A percentile compares a stretch with the other conserved stretches of the same genome.
Conservation (phyloP, 164 flowering plant species). For the Stephania yunnanensis region DNA sequence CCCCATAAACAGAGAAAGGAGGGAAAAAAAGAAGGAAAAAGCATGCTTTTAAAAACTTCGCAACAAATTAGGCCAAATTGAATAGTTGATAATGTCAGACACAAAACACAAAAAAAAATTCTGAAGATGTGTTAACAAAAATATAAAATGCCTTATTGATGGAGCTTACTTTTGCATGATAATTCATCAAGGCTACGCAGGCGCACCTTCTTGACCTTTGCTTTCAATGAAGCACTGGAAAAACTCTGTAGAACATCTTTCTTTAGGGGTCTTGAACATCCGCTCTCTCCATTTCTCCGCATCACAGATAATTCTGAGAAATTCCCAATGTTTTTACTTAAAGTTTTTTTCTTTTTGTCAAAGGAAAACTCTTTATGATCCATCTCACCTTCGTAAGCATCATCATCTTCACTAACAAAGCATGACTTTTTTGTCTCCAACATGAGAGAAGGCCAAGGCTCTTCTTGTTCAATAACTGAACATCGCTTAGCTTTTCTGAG, state of each 20-base stretch:
- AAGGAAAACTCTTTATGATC: slow-evolving; percentile 8
- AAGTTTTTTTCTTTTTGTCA: slow-evolving; percentile 15
- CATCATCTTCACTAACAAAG: slow-evolving; percentile 11
- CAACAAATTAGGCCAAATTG: neutral
- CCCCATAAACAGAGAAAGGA: neutral
- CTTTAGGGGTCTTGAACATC: slow-evolving; percentile 6
- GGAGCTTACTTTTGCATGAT: slow-evolving; percentile 25
- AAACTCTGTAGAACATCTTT: neutral
- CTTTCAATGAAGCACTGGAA: slow-evolving; percentile 18
- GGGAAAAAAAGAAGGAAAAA: neutral
- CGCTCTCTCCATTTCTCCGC: slow-evolving; percentile 14
- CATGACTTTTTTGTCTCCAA: slow-evolving; percentile 17
- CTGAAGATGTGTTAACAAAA: neutral
- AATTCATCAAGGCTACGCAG: slow-evolving; percentile 51
- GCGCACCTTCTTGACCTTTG: slow-evolving; percentile 35
- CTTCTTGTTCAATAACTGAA: slow-evolving; percentile 14
- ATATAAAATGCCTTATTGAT: neutral
- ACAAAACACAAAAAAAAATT: neutral
- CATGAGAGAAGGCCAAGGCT: slow-evolving; percentile 11
- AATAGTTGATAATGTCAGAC: neutral
- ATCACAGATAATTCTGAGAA: slow-evolving; percentile 13
- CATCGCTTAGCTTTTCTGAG: slow-evolving; percentile 36
- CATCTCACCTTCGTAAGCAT: slow-evolving; percentile 9
- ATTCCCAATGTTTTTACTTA: slow-evolving; percentile 10
- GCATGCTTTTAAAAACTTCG: neutral